Base-by-base conservation (phyloP, 1,139 yeast genomes). In the Yamadazyma mexicana region DNA sequence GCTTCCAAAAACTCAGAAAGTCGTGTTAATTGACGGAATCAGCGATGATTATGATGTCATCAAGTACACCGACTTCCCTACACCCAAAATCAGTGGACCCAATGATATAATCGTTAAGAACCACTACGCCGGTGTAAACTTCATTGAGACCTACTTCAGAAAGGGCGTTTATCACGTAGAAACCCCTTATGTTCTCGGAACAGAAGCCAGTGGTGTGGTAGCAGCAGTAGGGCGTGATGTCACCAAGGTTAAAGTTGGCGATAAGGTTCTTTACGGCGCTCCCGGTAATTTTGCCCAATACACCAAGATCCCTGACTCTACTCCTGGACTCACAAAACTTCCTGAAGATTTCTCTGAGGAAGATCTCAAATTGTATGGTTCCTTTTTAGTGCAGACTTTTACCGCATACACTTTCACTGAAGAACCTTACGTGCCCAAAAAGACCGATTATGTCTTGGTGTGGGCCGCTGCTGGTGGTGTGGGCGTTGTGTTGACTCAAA, bases 381-480 rank as follows among this genome's bases (percentile, higher is more conserved):
- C 83, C 2, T 54, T 76, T 1, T 56, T 83, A 32, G 50, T 87
- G 30, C 95, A 87, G 58, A 94, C 89, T 1, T 64, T 88, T 43
- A 89, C 97, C 3, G 94, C 94, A 2, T 62, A 84, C 50, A 75
- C 92, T 0, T 78, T 89, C 44, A 64, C 79, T 33, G 66, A 73
- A 33, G 91, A 85, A 48, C 76, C 92, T 0, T 79, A 86, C 58
- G 55, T 67, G 3, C 86, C 88, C 26, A 56, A 84, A 55, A 68
- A 73, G 55, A 89, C 79, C 38, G 96, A 91, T 45, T 74, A 62
- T 49, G 75, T 84, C 31, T 69, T 89, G 39, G 81, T 87, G 26
- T 88, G 91, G 71, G 97, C 97, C 1, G 96, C 96, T 14, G 96
- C 96, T 7, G 97, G 97, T 37, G 96, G 97, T 42, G 92, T 87